phyloP scores from a whole-genome alignment of 768 basidiomycete genomes.

The Suillus subluteus region DNA sequence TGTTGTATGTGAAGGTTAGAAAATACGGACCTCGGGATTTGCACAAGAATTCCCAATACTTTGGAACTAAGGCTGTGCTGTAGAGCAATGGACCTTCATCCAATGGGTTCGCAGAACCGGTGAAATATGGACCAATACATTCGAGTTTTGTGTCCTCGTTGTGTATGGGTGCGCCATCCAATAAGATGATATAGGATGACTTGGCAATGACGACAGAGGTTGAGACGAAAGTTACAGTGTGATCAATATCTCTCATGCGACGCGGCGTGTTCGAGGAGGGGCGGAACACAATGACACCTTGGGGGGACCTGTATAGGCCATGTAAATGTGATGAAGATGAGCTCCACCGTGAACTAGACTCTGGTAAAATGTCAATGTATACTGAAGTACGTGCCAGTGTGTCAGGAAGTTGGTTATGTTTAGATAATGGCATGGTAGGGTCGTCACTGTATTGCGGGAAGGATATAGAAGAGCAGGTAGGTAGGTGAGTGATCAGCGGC shows the following conservation, averaged over 20 bases:
- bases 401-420: slow-evolving; percentile 25
- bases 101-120: slow-evolving; percentile 10
- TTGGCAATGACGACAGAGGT: slow-evolving; percentile 49
- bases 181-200: slow-evolving; percentile 58
- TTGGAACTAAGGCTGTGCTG: slow-evolving; percentile 61
- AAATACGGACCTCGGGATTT: slow-evolving; percentile 48
- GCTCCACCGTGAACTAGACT: slow-evolving; percentile 13
- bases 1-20: slow-evolving; percentile 19
- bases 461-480: slow-evolving; percentile 16
- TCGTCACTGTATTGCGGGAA: too few relatives aligned
- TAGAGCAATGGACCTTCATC: slow-evolving; percentile 52
- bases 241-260: slow-evolving; percentile 61
- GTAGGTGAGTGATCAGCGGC: slow-evolving; percentile 22
- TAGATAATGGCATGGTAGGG: slow-evolving; percentile 29
- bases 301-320: background rate
- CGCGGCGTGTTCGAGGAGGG: slow-evolving; percentile 43
- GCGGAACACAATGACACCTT: background rate
- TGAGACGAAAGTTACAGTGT: slow-evolving; percentile 65
- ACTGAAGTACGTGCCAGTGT: slow-evolving; percentile 29
- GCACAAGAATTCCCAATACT: slow-evolving; percentile 66
- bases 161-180: slow-evolving; percentile 52
- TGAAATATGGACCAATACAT: slow-evolving; percentile 39
- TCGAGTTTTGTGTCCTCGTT: slow-evolving; percentile 48
- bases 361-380: slow-evolving; percentile 37
- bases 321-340: slow-evolving; percentile 5